A percentile compares a stretch with the other conserved stretches of the same genome.
Evolutionary conservation across 176 grass and related monocot genomes (phyloP).

Genomic region (Rhynchospora pubera): DNA sequence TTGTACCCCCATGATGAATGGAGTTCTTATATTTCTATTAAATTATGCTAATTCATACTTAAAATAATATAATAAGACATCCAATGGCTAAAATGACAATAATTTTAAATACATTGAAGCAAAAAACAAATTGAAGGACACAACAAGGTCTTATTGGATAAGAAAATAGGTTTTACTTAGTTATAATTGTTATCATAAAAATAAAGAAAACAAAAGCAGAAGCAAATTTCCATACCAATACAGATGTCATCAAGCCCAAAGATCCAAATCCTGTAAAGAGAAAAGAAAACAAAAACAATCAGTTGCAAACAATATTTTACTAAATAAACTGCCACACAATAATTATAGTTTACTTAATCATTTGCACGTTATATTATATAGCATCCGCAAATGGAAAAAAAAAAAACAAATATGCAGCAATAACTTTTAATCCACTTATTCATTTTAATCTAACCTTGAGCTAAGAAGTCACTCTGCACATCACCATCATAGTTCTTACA

Average conservation of each 20-base stretch:
- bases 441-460: conserved; percentile 57
- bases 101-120: background rate
- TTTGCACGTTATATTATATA: background rate
- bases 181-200: background rate
- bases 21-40: background rate
- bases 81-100: background rate
- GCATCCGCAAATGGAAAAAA: background rate
- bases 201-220: background rate
- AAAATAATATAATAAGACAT: background rate
- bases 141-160: background rate
- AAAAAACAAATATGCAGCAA: background rate
- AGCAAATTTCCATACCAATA: conserved; percentile 54
- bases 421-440: conserved; percentile 16
- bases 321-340: background rate
- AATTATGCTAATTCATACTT: background rate
- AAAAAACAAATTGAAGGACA: background rate
- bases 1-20: background rate
- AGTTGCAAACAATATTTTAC: background rate
- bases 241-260: conserved; percentile 94
- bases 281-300: conserved; percentile 15
- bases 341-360: background rate
- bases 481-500: conserved; percentile 98
- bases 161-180: background rate
- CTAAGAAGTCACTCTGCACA: conserved; percentile 97
- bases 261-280: conserved; percentile 81